These are phyloP conservation scores for Galerina sulciceps DNA, from an alignment of 768 basidiomycete genomes.

Conservation along the genomic window DNA sequence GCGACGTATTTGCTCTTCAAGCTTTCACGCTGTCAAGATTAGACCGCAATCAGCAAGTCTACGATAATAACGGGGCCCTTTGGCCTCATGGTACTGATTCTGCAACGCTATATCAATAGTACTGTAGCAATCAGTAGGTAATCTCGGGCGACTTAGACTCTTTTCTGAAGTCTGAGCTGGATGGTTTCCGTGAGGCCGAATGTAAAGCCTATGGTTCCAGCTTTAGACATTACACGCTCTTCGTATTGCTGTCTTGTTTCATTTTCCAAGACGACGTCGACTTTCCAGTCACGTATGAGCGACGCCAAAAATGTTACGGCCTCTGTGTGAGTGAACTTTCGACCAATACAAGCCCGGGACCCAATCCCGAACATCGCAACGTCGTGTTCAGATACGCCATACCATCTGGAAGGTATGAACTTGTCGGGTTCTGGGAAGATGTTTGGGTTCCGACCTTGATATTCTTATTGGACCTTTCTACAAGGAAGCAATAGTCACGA, in stretches of 20 bases:
- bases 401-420: conserved; percentile 16
- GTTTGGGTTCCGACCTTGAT: conserved; percentile 12
- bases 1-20: too few species aligned
- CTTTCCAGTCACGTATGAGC: conserved; percentile 15
- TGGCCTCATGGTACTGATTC: too few species aligned
- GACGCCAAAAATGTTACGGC: conserved; percentile 7
- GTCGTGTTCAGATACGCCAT: conserved; percentile 8
- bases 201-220: too few species aligned
- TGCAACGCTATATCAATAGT: too few species aligned
- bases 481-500: not conserved
- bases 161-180: too few species aligned
- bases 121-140: too few species aligned
- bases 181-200: too few species aligned
- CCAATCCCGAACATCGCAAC: conserved; percentile 11
- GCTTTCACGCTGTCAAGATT: too few species aligned
- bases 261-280: not conserved
- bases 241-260: conserved; percentile 9
- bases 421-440: conserved; percentile 2
- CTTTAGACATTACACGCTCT: conserved; percentile 6
- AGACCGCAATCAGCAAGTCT: too few species aligned
- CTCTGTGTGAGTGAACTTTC: conserved; percentile 14
- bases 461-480: not conserved
- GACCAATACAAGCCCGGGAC: conserved; percentile 11
- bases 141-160: too few species aligned
- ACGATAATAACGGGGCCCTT: too few species aligned